Evolutionary conservation across 1,284 basidiomycete genomes (phyloP).

Genomic region (Microbotryum silenes-acaulis): DNA sequence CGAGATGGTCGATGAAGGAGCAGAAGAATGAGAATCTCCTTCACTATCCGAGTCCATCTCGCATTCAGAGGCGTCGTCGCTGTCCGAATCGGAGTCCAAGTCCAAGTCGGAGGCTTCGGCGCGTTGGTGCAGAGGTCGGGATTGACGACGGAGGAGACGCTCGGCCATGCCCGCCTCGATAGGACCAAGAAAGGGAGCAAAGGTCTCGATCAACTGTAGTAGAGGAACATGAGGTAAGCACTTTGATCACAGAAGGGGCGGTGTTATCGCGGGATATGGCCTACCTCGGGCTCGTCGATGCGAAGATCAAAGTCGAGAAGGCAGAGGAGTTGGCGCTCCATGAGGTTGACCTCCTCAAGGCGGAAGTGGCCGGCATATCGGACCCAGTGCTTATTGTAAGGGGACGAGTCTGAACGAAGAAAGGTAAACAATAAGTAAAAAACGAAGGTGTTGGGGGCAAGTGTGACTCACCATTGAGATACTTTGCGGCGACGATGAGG

Average conservation of each 20-base stretch:
- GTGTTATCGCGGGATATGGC: background rate
- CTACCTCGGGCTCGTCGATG: conserved; percentile 57
- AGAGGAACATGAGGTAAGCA: background rate
- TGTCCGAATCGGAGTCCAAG: no score
- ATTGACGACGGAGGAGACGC: no score
- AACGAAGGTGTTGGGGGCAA: conserved; percentile 59
- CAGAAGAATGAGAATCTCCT: no score
- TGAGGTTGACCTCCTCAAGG: conserved; percentile 51
- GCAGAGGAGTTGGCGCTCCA: conserved; percentile 88
- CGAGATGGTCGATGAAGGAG: no score
- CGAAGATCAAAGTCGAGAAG: conserved; percentile 80
- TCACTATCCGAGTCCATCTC: no score
- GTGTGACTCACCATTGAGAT: conserved; percentile 85
- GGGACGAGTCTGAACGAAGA: conserved; percentile 30
- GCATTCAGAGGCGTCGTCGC: no score
- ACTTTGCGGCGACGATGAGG: conserved; percentile 90
- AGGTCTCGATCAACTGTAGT: conserved; percentile 49
- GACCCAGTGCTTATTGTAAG: conserved; percentile 87
- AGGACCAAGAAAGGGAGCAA: conserved; percentile 24
- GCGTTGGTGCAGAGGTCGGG: background rate
- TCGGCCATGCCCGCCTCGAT: background rate
- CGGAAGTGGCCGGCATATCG: conserved; percentile 17
- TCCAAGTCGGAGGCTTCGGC: no score
- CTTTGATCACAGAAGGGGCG: background rate
- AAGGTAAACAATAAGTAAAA: background rate